Evolutionary conservation across 2,329 filamentous ascomycete genomes (phyloP).

Genomic region (Cytospora mali): DNA sequence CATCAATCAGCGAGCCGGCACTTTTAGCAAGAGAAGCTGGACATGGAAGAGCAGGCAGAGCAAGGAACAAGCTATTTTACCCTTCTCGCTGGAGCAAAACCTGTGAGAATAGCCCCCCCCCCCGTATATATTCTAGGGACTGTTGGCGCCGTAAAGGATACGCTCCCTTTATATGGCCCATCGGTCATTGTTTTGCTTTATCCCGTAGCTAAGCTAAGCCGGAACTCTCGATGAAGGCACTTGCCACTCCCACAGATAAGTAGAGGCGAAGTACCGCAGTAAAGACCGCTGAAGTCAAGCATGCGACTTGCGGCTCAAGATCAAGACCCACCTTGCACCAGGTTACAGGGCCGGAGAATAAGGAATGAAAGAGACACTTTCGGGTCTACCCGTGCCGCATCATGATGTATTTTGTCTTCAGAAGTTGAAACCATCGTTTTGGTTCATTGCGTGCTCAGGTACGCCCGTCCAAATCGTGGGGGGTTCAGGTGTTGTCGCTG

Average conservation of each 20-base stretch:
- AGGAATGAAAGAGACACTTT: not conserved
- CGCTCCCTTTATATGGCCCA: no score
- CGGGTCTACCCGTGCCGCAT: constrained; percentile 23
- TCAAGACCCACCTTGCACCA: not conserved
- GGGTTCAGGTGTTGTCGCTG: constrained; percentile 13
- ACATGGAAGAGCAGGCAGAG: no score
- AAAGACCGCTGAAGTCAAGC: not conserved
- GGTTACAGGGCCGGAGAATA: not conserved
- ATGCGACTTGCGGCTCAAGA: not conserved
- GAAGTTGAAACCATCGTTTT: constrained; percentile 19
- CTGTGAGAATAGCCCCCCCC: no score
- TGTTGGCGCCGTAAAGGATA: no score
- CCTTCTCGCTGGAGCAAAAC: no score
- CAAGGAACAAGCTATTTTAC: no score
- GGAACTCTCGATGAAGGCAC: not conserved
- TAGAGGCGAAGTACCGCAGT: not conserved
- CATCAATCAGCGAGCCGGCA: no score
- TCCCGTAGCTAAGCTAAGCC: not conserved
- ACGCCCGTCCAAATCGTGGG: constrained; percentile 21
- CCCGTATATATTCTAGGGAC: no score
- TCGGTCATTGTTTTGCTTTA: no score
- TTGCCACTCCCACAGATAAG: not conserved
- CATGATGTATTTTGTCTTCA: not conserved
- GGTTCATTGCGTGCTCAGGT: constrained; percentile 23
- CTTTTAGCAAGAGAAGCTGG: no score